Evolutionary conservation across 192 early-diverging fungal genomes (phyloP).

Genomic region (Phlyctochytrium arcticum): DNA sequence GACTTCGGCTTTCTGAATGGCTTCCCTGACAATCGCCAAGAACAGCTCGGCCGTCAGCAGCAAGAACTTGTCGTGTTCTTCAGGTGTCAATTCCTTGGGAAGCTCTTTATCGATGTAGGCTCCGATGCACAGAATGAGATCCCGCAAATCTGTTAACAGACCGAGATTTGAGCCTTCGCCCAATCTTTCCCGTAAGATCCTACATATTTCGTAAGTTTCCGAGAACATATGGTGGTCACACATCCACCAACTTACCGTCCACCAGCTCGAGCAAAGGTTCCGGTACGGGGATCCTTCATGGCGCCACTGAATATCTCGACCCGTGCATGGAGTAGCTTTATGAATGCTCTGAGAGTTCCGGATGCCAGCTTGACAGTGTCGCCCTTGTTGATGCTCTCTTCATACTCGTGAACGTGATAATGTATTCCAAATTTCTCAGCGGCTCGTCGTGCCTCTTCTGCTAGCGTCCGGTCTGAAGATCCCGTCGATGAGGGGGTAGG

Average conservation of each 20-base stretch:
- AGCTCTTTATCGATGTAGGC: conserved; percentile 27
- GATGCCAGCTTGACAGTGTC: conserved; percentile 21
- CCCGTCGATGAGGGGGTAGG: background rate
- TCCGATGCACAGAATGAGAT: conserved; percentile 23
- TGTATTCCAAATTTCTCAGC: background rate
- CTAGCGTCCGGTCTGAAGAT: background rate
- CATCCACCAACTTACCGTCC: conserved; percentile 1
- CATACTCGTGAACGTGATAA: background rate
- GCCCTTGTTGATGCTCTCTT: conserved; percentile 4
- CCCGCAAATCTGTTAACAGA: conserved; percentile 12
- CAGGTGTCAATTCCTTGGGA: conserved; percentile 1
- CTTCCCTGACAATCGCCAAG: conserved; percentile 24
- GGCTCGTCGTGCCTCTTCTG: conserved; percentile 6
- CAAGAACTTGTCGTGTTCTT: conserved; percentile 22
- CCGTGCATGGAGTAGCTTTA: conserved; percentile 3
- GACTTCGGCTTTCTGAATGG: conserved; percentile 25
- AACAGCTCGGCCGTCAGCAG: conserved; percentile 23
- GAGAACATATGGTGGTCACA: conserved; percentile 6
- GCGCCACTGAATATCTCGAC: conserved; percentile 17
- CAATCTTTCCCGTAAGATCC: conserved; percentile 14
- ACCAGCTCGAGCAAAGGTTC: conserved; percentile 19
- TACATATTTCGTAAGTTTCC: background rate
- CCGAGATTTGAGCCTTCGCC: background rate
- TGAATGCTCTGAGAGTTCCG: conserved; percentile 21
- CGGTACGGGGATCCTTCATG: conserved; percentile 9